Conservation (phyloP, 1,284 basidiomycete species). For the Trametes pubescens region DNA sequence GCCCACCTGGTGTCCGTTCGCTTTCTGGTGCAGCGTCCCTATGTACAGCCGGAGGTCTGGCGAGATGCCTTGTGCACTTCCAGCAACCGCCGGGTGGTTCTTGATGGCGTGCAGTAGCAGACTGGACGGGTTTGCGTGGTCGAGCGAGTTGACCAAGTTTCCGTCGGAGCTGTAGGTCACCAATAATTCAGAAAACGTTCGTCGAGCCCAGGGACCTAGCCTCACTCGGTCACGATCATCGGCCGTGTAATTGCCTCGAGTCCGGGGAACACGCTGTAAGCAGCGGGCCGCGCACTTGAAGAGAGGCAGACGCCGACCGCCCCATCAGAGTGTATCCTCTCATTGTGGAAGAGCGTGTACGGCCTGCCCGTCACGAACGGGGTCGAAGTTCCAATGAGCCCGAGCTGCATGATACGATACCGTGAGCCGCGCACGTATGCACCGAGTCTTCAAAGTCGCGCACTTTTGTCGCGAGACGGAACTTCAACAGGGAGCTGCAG, state of each 20-base stretch:
- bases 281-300: conserved; percentile 33
- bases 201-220: no score
- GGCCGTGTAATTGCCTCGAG: conserved; percentile 60
- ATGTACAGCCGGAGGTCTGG: conserved; percentile 51
- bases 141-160: conserved; percentile 76
- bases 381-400: conserved; percentile 80
- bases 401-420: conserved; percentile 54
- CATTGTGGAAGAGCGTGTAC: conserved; percentile 76
- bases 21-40: conserved; percentile 46
- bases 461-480: conserved; percentile 63
- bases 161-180: conserved; percentile 67
- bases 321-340: conserved; percentile 66
- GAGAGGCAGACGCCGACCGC: conserved; percentile 68
- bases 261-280: conserved; percentile 58
- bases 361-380: conserved; percentile 87
- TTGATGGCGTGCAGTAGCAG: conserved; percentile 71
- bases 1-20: conserved; percentile 39
- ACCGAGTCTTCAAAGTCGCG: conserved; percentile 10
- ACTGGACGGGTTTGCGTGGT: conserved; percentile 74
- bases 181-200: not conserved
- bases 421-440: not conserved
- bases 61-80: conserved; percentile 16
- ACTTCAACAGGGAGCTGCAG: conserved; percentile 54
- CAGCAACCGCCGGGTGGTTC: conserved; percentile 23
- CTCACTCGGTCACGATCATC: conserved; percentile 65